Base-by-base conservation (phyloP, 345 rosid genomes). In the Gossypium rotundifolium region DNA sequence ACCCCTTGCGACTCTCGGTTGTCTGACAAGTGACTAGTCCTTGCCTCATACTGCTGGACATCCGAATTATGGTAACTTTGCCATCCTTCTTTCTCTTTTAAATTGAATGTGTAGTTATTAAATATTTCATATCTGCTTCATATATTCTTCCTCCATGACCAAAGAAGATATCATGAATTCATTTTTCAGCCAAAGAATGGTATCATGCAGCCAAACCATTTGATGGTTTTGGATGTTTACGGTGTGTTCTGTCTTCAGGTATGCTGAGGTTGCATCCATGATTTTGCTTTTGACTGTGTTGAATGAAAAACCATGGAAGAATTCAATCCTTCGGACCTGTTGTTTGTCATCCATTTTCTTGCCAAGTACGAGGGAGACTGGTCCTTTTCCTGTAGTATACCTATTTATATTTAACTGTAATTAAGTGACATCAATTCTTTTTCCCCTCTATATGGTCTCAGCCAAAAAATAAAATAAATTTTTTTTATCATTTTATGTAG, bases 211-310 rank as follows among this genome's bases (percentile, higher is more conserved):
- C 8, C 11, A 16, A n/a, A 38, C 40, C 23, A 20, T 61, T 61
- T 2, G 42, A 33, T 75, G 44, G 14, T 29, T 54, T n/a, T 7
- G 45, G 64, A 60, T 11, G 51, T 18, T n/a, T 10, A 11, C 9
- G 53, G 54, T 75, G n/a, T 1, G 42, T 10, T 11, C 44, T 73
- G 7, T 74, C 72, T 78, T 71, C 79, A 75, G 82, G 82, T 69
- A 54, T 68, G 23, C 74, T 18, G 71, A 46, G 80, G 63, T 68
- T 75, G 70, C 63, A 49, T 64, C 27, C 27, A 9, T 7, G 57
- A 13, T 25, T 53, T 18, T 4, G 20, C 51, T 51, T 62, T 72
- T 72, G 44, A 70, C 72, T 3, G 18, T 65, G 79, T 44, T 45
- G 72, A 65, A 55, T 52, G 57, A 52, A 52, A 46, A 51, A 11